phyloP scores from a whole-genome alignment of 2,329 filamentous ascomycete genomes.

The Exophiala xenobiotica region DNA sequence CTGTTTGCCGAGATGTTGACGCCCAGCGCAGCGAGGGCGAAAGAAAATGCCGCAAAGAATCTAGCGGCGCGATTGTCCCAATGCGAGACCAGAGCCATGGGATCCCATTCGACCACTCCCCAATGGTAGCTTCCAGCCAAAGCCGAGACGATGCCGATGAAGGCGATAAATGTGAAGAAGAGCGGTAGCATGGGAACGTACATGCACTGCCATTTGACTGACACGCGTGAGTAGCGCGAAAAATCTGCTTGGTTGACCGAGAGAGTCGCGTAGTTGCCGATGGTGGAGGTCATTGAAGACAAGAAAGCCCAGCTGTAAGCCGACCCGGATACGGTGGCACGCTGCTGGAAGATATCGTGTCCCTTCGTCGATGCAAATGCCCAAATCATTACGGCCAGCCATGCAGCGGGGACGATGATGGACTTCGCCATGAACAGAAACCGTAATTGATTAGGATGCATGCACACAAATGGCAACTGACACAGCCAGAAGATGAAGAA shows the following conservation, averaged over 20 bases:
- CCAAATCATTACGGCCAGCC: constrained; percentile 64
- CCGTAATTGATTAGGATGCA: constrained; percentile 43
- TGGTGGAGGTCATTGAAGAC: constrained; percentile 20
- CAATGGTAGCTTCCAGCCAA: constrained; percentile 41
- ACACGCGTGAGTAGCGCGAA: constrained; percentile 41
- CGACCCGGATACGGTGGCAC: constrained; percentile 46
- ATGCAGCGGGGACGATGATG: constrained; percentile 56
- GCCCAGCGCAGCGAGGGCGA: constrained; percentile 53
- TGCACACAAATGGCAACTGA: constrained; percentile 45
- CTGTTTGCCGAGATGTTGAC: constrained; percentile 55
- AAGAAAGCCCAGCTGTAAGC: constrained; percentile 49
- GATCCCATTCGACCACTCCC: constrained; percentile 44
- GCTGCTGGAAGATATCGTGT: constrained; percentile 49
- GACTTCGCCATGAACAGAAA: constrained; percentile 41
- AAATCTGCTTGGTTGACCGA: constrained; percentile 57
- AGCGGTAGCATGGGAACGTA: constrained; percentile 49
- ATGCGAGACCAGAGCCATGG: constrained; percentile 40
- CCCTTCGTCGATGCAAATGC: constrained; percentile 57
- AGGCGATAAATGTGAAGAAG: constrained; percentile 49
- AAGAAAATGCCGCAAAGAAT: constrained; percentile 58
- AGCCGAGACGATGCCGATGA: constrained; percentile 59
- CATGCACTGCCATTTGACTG: constrained; percentile 45
- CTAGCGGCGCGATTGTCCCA: constrained; percentile 42
- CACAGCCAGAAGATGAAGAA: constrained; percentile 47
- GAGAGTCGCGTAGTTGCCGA: constrained; percentile 53